These are phyloP conservation scores for Oemleria cerasiformis DNA, from an alignment of 306 rosid genomes.

Conservation along the genomic window DNA sequence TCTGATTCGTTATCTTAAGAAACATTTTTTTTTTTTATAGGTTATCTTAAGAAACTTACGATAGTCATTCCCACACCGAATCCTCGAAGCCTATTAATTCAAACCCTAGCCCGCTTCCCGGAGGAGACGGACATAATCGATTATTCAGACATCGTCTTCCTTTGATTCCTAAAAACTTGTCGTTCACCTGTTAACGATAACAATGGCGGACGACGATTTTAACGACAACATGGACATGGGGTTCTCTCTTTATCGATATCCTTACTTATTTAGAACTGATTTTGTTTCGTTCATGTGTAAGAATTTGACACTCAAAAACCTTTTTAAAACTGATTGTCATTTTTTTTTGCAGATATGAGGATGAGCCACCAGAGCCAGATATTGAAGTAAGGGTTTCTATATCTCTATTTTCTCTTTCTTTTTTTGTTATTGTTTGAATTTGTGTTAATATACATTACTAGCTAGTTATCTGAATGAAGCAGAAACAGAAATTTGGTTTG, in stretches of 20 bases:
- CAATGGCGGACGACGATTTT: slow-evolving; percentile 49
- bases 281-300: not conserved
- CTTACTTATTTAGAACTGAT: not conserved
- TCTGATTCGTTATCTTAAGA: too few species aligned
- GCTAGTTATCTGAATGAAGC: too few species aligned
- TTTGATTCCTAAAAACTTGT: too few species aligned
- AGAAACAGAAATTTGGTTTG: not conserved
- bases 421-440: not conserved
- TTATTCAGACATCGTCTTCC: too few species aligned
- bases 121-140: too few species aligned
- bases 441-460: not conserved
- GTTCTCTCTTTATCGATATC: slow-evolving; percentile 26
- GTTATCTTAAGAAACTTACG: not conserved
- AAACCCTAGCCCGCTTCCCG: not conserved
- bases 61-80: not conserved
- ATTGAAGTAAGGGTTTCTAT: slow-evolving; percentile 49
- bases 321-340: not conserved
- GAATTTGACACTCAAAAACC: not conserved
- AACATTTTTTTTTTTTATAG: too few species aligned
- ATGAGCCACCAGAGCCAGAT: slow-evolving; percentile 87
- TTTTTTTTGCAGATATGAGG: slow-evolving; percentile 60
- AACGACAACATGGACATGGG: slow-evolving; percentile 40
- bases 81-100: not conserved
- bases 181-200: too few species aligned
- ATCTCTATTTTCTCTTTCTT: not conserved